Conservation (phyloP, 768 basidiomycete species). For the Exsudoporus frostii region DNA sequence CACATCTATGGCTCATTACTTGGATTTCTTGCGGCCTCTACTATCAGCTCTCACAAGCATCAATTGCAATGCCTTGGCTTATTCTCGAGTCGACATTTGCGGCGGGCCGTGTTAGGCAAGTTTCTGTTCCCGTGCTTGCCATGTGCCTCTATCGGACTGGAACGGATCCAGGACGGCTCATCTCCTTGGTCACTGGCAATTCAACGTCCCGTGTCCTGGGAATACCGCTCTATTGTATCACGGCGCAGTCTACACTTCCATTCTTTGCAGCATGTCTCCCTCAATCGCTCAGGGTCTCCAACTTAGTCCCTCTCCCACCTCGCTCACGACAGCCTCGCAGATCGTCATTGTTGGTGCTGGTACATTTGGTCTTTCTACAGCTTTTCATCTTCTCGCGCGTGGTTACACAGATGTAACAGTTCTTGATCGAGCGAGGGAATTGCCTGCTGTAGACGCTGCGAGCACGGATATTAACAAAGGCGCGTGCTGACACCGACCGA, state of each 20-base stretch:
- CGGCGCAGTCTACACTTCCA: neutral
- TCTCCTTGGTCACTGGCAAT: neutral
- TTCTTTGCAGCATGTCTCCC: constrained; percentile 1
- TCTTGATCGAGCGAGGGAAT: constrained; percentile 61
- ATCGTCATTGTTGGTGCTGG: constrained; percentile 75
- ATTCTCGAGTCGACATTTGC: neutral
- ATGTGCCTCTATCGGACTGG: neutral
- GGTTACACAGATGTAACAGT: constrained; percentile 72
- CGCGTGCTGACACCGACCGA: neutral
- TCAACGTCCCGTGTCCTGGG: too few species aligned
- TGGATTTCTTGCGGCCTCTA: too few species aligned
- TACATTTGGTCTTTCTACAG: constrained; percentile 85
- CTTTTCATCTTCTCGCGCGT: constrained; percentile 67
- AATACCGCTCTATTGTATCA: neutral
- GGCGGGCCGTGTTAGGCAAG: neutral
- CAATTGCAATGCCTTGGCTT: neutral
- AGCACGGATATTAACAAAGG: constrained; percentile 51
- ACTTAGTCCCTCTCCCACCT: neutral
- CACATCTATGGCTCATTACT: too few species aligned
- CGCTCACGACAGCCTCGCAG: constrained; percentile 11
- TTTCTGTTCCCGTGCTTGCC: neutral
- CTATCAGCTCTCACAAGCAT: too few species aligned
- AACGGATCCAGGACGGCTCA: neutral
- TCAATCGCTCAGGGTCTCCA: neutral
- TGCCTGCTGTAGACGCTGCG: constrained; percentile 85